These are phyloP conservation scores for Solanum clarkiae DNA, from an alignment of 257 asterid species.

Conservation along the genomic window DNA sequence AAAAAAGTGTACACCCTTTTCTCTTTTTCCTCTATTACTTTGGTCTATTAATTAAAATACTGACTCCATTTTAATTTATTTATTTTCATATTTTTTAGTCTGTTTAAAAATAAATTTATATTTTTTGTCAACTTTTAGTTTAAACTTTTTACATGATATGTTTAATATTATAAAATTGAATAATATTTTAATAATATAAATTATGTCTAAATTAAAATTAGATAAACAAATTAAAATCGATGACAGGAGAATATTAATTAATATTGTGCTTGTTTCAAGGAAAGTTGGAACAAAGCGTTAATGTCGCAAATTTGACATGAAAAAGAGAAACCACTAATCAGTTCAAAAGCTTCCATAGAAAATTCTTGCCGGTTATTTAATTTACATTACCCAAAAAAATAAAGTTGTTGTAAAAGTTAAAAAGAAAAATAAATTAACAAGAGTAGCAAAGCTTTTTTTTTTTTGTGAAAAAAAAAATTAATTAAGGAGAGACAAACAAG, in stretches of 20 bases:
- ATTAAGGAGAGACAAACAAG: constrained; percentile 38
- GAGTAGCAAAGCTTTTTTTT: background rate
- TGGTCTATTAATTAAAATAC: no score
- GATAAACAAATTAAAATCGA: background rate
- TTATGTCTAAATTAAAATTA: background rate
- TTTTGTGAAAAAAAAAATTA: background rate
- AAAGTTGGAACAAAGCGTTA: constrained; percentile 19
- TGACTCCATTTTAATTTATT: background rate
- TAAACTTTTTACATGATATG: no score
- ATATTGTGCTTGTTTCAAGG: constrained; percentile 26
- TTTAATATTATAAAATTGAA: no score
- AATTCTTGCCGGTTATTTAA: constrained; percentile 45
- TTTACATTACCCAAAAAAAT: constrained; percentile 1
- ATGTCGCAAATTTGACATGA: constrained; percentile 45
- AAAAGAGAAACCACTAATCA: constrained; percentile 59
- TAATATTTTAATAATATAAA: no score
- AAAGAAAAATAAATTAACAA: background rate
- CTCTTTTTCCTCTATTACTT: background rate
- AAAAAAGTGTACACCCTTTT: background rate
- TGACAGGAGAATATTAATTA: no score
- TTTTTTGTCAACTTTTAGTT: no score
- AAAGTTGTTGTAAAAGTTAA: background rate
- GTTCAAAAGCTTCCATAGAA: constrained; percentile 56
- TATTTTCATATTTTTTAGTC: no score
- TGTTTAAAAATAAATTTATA: background rate